Percentiles rank a stretch among this genome's conserved stretches.
These are phyloP conservation scores for Fusarium robinianum DNA, from an alignment of 2,329 filamentous ascomycete species.

Conservation along the genomic window DNA sequence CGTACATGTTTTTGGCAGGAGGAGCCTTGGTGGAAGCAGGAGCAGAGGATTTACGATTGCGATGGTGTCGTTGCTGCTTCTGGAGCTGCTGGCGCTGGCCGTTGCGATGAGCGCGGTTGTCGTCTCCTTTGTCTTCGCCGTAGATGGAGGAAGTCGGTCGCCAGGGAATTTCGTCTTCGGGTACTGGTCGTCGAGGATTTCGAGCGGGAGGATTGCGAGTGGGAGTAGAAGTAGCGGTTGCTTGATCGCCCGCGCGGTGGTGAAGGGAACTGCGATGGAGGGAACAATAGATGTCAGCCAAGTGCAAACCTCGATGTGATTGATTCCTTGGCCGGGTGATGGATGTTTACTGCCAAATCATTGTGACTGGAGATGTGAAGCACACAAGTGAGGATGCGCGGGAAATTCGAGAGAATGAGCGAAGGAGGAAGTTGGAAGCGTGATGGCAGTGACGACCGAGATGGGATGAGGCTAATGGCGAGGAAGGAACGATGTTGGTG, in stretches of 20 bases:
- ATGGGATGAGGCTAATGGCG: too few species aligned
- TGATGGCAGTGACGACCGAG: background rate
- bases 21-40: slow-evolving; percentile 46
- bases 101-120: slow-evolving; percentile 1
- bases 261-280: slow-evolving; percentile 31
- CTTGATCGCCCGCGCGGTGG: slow-evolving; percentile 27
- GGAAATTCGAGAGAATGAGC: background rate
- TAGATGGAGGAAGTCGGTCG: slow-evolving; percentile 63
- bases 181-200: slow-evolving; percentile 42
- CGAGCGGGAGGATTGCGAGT: slow-evolving; percentile 43
- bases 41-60: slow-evolving; percentile 13
- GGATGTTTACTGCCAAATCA: slow-evolving; percentile 1
- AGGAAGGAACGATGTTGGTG: too few species aligned
- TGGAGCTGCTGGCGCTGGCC: background rate
- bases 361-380: background rate
- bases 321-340: background rate
- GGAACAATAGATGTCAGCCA: slow-evolving; percentile 26
- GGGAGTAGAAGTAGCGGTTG: slow-evolving; percentile 35
- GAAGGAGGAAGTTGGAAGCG: background rate
- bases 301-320: slow-evolving; percentile 3
- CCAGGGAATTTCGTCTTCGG: slow-evolving; percentile 36
- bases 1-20: slow-evolving; percentile 36
- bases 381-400: background rate
- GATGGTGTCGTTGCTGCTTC: slow-evolving; percentile 16
- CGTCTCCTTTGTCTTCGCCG: slow-evolving; percentile 25